phyloP scores from a whole-genome alignment of 2,329 filamentous ascomycete genomes.

The Fusarium lateritium region DNA sequence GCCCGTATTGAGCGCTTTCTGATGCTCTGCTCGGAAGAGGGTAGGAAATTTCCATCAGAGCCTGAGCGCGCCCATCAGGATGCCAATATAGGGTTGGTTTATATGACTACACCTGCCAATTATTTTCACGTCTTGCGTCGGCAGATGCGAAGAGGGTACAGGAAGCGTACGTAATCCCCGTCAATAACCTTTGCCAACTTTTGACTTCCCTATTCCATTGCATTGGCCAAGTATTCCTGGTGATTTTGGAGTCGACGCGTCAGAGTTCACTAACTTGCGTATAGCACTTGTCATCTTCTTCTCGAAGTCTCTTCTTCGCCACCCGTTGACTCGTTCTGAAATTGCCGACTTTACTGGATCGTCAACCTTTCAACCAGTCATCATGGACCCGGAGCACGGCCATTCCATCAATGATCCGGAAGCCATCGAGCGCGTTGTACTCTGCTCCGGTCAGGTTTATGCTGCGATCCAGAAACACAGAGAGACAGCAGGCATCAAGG shows the following conservation, averaged over 20 bases:
- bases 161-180: slow-evolving; percentile 82
- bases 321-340: slow-evolving; percentile 88
- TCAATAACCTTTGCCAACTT: not conserved
- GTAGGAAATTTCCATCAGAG: slow-evolving; percentile 82
- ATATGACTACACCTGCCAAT: slow-evolving; percentile 94
- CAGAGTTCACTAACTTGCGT: slow-evolving; percentile 12
- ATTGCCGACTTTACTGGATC: slow-evolving; percentile 92
- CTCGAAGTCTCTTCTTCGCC: slow-evolving; percentile 94
- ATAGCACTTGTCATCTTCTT: slow-evolving; percentile 95
- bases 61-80: slow-evolving; percentile 93
- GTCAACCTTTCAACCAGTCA: slow-evolving; percentile 93
- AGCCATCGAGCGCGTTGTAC: slow-evolving; percentile 90
- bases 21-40: slow-evolving; percentile 96
- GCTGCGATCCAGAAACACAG: slow-evolving; percentile 55
- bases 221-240: not conserved
- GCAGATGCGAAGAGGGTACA: slow-evolving; percentile 98
- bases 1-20: slow-evolving; percentile 96
- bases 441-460: slow-evolving; percentile 96
- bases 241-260: not conserved
- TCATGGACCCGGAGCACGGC: slow-evolving; percentile 87
- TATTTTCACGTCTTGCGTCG: slow-evolving; percentile 95
- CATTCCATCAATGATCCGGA: slow-evolving; percentile 82
- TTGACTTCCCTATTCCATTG: not conserved
- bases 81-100: slow-evolving; percentile 98
- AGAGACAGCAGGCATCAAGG: not conserved